Evolutionary conservation across 1,139 yeast genomes (phyloP), one percentile per base, ranked within the genome.

Genomic region (Arxiozyma heterogenica): DNA sequence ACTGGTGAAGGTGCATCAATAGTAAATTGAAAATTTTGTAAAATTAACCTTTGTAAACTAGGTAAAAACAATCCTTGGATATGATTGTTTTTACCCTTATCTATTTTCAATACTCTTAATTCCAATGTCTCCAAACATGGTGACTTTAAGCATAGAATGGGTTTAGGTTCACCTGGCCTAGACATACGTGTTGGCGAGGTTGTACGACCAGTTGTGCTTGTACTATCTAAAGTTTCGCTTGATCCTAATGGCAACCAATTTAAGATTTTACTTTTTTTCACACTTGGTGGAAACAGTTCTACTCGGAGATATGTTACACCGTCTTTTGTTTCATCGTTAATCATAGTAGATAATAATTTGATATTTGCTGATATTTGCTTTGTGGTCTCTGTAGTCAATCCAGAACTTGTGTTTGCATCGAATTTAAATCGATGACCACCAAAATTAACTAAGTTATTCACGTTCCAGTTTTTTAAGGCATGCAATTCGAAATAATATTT

Each of bases 371-470:
- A 51, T 17, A 64, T 38, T 18, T 57, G 53, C 17, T 51, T 50
- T 8, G 54, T 50, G 39, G 44, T 47, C 25, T 59, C 55, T 49
- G 57, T 60, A 11, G 57, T 56, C 11, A 60, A 58, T 9, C 60
- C 59, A 12, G 60, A 53, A 51, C 54, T 51, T 3, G 60, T 50
- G 2, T 60, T 53, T 49, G 58, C 59, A 51, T 63, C 63, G 50
- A 57, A 64, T 52, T 60, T 60, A 47, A 64, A 61, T 15, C 62
- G 50, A 48, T 64, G 67, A 3, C 68, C 68, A 17, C 65, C 52
- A 50, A 64, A 64, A 30, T 45, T 41, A 23, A 41, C 50, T 1
- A 64, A 52, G 7, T 52, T 53, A 17, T 64, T 64, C 48, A 64
- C 45, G 17, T 47, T n/a, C 67, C 68, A 64, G 49, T 61, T 62